phyloP scores from a whole-genome alignment of 2,329 filamentous ascomycete species.

The Colletotrichum eremochloae region DNA sequence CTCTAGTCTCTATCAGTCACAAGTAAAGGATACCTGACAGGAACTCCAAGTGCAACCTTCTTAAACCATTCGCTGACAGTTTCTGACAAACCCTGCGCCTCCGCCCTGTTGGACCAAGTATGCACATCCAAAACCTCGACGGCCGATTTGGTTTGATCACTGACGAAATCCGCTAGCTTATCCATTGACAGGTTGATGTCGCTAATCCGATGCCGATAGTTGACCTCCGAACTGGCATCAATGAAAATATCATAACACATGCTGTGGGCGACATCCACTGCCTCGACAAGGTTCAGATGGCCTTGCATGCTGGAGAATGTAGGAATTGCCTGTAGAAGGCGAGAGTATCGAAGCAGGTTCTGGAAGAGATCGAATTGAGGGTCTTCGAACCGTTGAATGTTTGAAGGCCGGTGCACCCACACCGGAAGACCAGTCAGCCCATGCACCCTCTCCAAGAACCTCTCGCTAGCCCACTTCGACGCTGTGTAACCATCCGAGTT shows the following conservation, averaged over 20 bases:
- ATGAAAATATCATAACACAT: neutral
- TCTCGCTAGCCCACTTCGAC: slow-evolving; percentile 53
- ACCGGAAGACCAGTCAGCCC: slow-evolving; percentile 44
- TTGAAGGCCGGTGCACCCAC: slow-evolving; percentile 47
- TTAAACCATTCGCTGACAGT: slow-evolving; percentile 3
- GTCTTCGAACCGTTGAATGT: neutral
- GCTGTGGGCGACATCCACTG: neutral
- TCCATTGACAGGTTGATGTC: neutral
- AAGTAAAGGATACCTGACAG: slow-evolving; percentile 1
- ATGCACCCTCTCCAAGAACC: slow-evolving; percentile 47
- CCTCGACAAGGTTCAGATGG: neutral
- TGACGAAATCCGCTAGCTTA: neutral
- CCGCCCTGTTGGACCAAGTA: neutral
- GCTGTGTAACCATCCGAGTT: slow-evolving; percentile 50
- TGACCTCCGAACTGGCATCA: neutral
- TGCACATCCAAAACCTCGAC: neutral
- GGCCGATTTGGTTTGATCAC: neutral
- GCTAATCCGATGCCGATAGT: neutral
- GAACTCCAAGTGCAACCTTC: neutral
- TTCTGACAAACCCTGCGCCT: neutral
- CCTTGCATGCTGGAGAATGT: neutral
- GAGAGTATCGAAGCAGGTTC: neutral
- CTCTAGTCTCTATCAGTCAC: neutral
- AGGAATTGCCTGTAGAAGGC: neutral
- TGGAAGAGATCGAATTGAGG: neutral